Evolutionary conservation across 1,284 basidiomycete species (phyloP).

Genomic region (Tranzscheliella williamsii): DNA sequence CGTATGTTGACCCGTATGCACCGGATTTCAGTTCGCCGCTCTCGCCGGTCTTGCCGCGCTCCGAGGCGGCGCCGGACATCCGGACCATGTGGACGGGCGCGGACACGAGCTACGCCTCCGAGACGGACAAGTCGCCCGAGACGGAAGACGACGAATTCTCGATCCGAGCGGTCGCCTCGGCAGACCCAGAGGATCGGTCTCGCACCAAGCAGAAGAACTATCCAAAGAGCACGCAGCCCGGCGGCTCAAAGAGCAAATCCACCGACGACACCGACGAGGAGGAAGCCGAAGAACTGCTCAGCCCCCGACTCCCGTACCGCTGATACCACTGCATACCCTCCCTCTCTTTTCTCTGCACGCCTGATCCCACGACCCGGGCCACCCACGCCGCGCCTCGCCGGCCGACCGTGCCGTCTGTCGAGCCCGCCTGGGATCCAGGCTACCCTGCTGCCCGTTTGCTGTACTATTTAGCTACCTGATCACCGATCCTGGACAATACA

Average conservation of each 20-base stretch:
- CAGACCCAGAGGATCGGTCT: neutral
- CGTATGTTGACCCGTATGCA: conserved; percentile 28
- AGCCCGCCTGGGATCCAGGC: too few relatives aligned
- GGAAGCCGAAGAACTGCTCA: conserved; percentile 31
- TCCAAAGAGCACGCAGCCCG: conserved; percentile 25
- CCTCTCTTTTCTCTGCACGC: too few relatives aligned
- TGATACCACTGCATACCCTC: too few relatives aligned
- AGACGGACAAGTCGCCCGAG: conserved; percentile 13
- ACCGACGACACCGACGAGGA: conserved; percentile 21
- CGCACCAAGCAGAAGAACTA: conserved; percentile 13
- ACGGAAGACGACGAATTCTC: conserved; percentile 22
- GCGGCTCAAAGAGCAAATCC: conserved; percentile 4
- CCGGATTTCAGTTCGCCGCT: conserved; percentile 17
- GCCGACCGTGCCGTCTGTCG: too few relatives aligned
- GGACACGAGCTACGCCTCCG: conserved; percentile 13
- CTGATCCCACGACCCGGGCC: too few relatives aligned
- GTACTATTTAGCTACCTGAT: too few relatives aligned
- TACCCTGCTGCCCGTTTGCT: too few relatives aligned
- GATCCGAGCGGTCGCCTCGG: conserved; percentile 23
- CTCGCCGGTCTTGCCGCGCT: conserved; percentile 17
- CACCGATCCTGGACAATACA: too few relatives aligned
- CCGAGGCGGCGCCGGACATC: conserved; percentile 8
- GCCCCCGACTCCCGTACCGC: conserved; percentile 21
- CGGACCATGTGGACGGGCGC: conserved; percentile 28
- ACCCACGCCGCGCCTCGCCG: too few relatives aligned